Conservation (phyloP, 163 green algal species). For the Chlamydomonas reinhardtii region DNA sequence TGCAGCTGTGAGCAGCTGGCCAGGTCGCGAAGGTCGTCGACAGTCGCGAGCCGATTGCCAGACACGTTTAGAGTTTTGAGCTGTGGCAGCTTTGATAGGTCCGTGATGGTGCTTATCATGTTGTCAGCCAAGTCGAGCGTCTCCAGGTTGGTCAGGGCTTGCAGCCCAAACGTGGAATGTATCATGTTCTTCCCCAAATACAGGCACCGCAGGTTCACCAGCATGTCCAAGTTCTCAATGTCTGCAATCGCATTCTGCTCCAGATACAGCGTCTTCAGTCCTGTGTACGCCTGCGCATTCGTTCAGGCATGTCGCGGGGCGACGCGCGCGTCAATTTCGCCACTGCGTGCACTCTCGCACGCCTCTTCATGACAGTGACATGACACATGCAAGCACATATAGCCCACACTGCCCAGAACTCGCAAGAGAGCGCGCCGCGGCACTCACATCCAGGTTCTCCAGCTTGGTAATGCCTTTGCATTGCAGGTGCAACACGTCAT, state of each 20-base stretch:
- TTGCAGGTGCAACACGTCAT: slow-evolving; percentile 84
- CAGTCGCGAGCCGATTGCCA: slow-evolving; percentile 69
- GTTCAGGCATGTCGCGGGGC: not conserved
- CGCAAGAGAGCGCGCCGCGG: too few species aligned
- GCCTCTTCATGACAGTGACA: not conserved
- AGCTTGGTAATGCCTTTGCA: slow-evolving; percentile 84
- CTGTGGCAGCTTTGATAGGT: slow-evolving; percentile 57
- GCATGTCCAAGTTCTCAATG: slow-evolving; percentile 72
- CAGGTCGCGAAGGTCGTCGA: slow-evolving; percentile 64
- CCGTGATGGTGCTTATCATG: slow-evolving; percentile 64
- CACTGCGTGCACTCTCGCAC: not conserved
- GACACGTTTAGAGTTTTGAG: slow-evolving; percentile 73
- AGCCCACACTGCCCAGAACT: too few species aligned
- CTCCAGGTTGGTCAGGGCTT: slow-evolving; percentile 70
- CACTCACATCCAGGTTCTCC: slow-evolving; percentile 76
- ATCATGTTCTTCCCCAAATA: slow-evolving; percentile 84
- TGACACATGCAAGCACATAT: too few species aligned
- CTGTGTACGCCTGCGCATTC: slow-evolving; percentile 75
- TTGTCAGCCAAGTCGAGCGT: slow-evolving; percentile 81
- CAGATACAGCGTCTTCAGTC: slow-evolving; percentile 82
- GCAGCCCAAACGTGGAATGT: slow-evolving; percentile 64
- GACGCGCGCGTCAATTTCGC: too few species aligned
- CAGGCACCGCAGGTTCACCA: slow-evolving; percentile 76
- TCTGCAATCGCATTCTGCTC: slow-evolving; percentile 79
- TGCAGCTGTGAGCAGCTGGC: slow-evolving; percentile 57